Base-by-base conservation (phyloP, 2,329 filamentous ascomycete genomes). In the Monosporascus sp. region DNA sequence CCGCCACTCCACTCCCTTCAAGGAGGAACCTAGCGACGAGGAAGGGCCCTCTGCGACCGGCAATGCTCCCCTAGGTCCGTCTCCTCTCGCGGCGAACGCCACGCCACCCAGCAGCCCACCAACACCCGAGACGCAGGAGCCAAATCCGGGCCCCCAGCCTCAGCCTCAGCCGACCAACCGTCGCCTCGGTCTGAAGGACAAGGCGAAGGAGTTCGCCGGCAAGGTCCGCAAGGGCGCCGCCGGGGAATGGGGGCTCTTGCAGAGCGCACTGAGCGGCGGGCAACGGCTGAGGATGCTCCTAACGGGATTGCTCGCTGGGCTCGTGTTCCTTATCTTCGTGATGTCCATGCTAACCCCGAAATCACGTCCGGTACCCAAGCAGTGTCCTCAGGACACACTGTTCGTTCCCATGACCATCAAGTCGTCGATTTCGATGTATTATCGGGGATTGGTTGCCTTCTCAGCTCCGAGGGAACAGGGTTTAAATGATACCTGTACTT, bases 361-460 rank as follows among this genome's bases (percentile, higher is more conserved):
- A 17, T 34, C 11, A 7, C 9, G 9, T n/a, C 6, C 45, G 18
- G 6, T 0, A 11, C 24, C 15, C 5, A 6, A 6, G n/a, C 17
- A 47, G 8, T 45, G 34, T 24, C 41, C 36, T 6, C 47, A 20
- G 14, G 31, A 51, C n/a, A 11, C 50, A 17, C 48, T 54, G 44
- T 24, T 54, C 37, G n/a, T 54, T 8, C 48, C 42, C 3, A 25
- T 49, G 7, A 48, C 25, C 3, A 27, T 54, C 18, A 17, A n/a
- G 38, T 50, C 44, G 14, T 48, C 48, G 11, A 53, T 48, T 3
- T 49, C 39, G 17, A 42, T 11, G 6, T 53, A 53, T 22, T 54
- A 47, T 25, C 20, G 48, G 24, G 52, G 52, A 9, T n/a, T 53
- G 17, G n/a, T 53, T 3, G 47, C 47, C 14, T 53, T 46, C 45